phyloP scores from a whole-genome alignment of 164 flowering plant genomes.

The Chloranthus sessilifolius region DNA sequence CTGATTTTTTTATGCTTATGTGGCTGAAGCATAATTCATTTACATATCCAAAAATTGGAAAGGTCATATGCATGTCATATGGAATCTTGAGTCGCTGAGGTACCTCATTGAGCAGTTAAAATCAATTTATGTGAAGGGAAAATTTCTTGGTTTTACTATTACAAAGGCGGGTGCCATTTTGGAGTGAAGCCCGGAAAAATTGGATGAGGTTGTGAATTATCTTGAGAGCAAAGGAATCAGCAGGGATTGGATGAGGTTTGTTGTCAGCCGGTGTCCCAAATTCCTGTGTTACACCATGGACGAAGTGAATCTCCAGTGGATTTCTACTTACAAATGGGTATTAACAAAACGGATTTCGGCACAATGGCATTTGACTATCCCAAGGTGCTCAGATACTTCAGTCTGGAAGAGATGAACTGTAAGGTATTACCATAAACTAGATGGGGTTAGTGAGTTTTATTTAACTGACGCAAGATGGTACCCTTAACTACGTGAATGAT shows the following conservation, averaged over 20 bases:
- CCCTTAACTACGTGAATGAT: too few species aligned
- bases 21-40: slow-evolving; percentile 92
- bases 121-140: slow-evolving; percentile 62
- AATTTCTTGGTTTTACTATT: slow-evolving; percentile 50
- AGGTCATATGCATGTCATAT: slow-evolving; percentile 64
- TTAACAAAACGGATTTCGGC: slow-evolving; percentile 79
- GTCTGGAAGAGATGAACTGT: slow-evolving; percentile 72
- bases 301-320: slow-evolving; percentile 59
- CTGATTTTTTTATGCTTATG: slow-evolving; percentile 35
- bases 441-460: too few species aligned
- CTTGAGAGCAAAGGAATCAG: slow-evolving; percentile 74
- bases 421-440: too few species aligned
- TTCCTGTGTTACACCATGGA: slow-evolving; percentile 55
- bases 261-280: slow-evolving; percentile 67
- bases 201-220: slow-evolving; percentile 59
- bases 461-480: too few species aligned
- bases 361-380: slow-evolving; percentile 92
- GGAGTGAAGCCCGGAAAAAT: slow-evolving; percentile 42
- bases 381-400: slow-evolving; percentile 58
- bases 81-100: slow-evolving; percentile 49
- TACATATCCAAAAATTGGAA: slow-evolving; percentile 77
- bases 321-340: slow-evolving; percentile 76
- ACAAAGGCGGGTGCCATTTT: slow-evolving; percentile 50
- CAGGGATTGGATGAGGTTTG: slow-evolving; percentile 86
- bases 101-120: slow-evolving; percentile 61